Percentiles rank a stretch among this genome's conserved stretches.
These are phyloP conservation scores for Claviceps maximensis DNA, from an alignment of 2,329 filamentous ascomycete species.

Conservation along the genomic window DNA sequence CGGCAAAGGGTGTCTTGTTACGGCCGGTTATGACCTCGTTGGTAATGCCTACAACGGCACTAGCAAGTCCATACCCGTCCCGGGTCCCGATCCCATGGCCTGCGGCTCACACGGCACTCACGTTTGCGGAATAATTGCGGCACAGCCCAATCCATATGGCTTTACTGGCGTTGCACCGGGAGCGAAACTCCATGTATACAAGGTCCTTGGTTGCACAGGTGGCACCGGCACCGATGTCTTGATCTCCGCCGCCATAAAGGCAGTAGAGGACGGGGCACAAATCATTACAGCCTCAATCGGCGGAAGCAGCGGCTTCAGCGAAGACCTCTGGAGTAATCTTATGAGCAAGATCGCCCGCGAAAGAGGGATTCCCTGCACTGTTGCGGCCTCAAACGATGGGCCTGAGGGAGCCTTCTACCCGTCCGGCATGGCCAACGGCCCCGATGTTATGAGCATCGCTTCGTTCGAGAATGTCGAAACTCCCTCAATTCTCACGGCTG, in stretches of 20 bases:
- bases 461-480: constrained; percentile 11
- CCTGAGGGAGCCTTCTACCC: constrained; percentile 7
- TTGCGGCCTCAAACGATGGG: constrained; percentile 18
- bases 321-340: constrained; percentile 28
- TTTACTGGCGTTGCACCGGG: constrained; percentile 5
- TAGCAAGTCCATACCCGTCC: constrained; percentile 9
- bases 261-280: constrained; percentile 34
- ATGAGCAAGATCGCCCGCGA: constrained; percentile 27
- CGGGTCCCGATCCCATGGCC: constrained; percentile 11
- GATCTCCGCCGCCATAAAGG: constrained; percentile 39
- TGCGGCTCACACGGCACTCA: constrained; percentile 13
- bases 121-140: constrained; percentile 15
- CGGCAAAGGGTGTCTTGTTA: constrained; percentile 31
- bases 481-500: constrained; percentile 2
- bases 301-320: constrained; percentile 11
- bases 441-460: constrained; percentile 8
- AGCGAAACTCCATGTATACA: constrained; percentile 3
- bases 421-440: constrained; percentile 6
- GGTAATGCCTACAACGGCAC: constrained; percentile 9
- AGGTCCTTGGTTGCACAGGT: constrained; percentile 4
- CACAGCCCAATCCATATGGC: not conserved
- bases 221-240: constrained; percentile 31
- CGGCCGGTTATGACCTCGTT: constrained; percentile 14
- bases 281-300: constrained; percentile 16
- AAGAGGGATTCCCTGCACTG: constrained; percentile 9